Base-by-base conservation (phyloP, 2,329 filamentous ascomycete species). In the Aspergillus hiratsukae region DNA sequence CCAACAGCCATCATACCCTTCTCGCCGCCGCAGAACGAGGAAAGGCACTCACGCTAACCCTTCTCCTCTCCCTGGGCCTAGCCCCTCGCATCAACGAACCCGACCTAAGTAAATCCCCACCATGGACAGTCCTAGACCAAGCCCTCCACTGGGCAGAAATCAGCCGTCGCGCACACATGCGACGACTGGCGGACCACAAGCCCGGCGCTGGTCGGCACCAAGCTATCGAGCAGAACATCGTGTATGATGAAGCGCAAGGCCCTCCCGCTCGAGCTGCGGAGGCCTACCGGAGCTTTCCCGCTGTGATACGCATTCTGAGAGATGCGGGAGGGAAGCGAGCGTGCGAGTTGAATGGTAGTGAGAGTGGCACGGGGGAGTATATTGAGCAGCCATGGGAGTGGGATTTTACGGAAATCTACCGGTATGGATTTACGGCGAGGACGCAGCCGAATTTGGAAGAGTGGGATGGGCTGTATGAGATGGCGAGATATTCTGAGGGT, bases 21-120 rank as follows among this genome's bases (percentile, higher is more conserved):
- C 49, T 54, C 43, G 58, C 59, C 6, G 63, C 65, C 14, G 59
- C 60, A 48, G 46, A 46, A 4, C 58, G 55, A 8, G 64, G 63
- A 7, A 60, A 62, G 28, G 46, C 59, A 3, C 49, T 50, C 27
- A 64, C 65, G 6, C 43, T 58, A 10, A 41, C 49, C 0, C 59
- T 66, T 31, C 61, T 67, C 19, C 60, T 67, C 10, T 55, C 58
- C 28, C 46, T 67, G 2, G 65, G 65, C 11, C 58, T 64, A 2
- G 23, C 48, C 3, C 21, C 11, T 4, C 21, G 45, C 19, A 61
- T 67, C 19, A 67, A 68, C 48, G 53, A 59, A 0, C 21, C 53
- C 11, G 8, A 45, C 3, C 8, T 0, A 0, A 23, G 49, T 55
- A 40, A 58, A 52, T 37, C 53, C 2, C 56, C 58, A 14, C 51